Evolutionary conservation across 163 green algal genomes (phyloP), one percentile per base, ranked within the genome.

Genomic region (Prototheca cutis): DNA sequence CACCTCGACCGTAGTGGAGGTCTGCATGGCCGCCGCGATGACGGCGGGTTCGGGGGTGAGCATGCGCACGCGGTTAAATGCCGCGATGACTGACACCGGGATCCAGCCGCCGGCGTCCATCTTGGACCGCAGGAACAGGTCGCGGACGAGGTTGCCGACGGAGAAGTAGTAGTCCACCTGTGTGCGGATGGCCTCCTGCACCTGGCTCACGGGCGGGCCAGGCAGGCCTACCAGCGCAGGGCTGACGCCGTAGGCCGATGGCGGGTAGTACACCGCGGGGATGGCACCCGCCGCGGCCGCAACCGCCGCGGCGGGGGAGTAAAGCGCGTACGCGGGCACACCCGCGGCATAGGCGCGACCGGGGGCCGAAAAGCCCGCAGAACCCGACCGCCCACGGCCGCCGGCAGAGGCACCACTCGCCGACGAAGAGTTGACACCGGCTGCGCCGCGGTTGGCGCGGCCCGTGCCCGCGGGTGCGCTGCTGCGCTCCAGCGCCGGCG

Each of bases 111-210:
- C 70, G 3, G 78, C 73, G 63, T 93, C 84, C 90, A 97, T 97
- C 64, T 96, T 94, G 13, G 69, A 77, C 5, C 90, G 72, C 66
- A 97, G 62, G 73, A 95, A 97, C 8, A 94, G 75, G 67, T 97
- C 90, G 57, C 87, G 84, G 56, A 76, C 80, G 48, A 97, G 77
- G 70, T 97, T 97, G n/a, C 89, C 82, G 23, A 84, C 72, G 39
- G 73, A 88, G 73, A 94, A 94, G 74, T 94, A 95, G 73, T 93
- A 96, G 53, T 94, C 87, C 31, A 95, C 84, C 74, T 94, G 84
- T 52, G 69, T 69, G 24, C 68, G 63, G 30, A 92, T 77, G 3
- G 79, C 75, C 30, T 76, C 80, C 42, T 76, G 72, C 24, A 85
- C 56, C 49, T 73, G 51, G 1, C 39, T 4, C 30, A 32, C 31